Evolutionary conservation across 192 early-diverging fungal species (phyloP).

Genomic region (Coemansia sp.): DNA sequence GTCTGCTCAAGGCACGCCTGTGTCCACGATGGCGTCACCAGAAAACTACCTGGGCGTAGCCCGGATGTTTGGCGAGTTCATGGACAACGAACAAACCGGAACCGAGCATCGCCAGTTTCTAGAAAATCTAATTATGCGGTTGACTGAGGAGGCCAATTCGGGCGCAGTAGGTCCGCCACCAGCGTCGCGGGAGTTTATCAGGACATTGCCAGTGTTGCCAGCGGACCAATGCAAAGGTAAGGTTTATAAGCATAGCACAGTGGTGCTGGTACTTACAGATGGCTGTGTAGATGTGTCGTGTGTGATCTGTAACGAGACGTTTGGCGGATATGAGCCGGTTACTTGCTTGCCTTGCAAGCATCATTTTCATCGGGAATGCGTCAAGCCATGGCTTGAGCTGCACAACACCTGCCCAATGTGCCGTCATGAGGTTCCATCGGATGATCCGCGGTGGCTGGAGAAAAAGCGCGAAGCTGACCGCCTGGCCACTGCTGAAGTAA

Average conservation of each 20-base stretch:
- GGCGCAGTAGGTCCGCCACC: constrained; percentile 41
- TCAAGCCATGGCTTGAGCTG: constrained; percentile 51
- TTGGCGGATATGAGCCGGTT: constrained; percentile 6
- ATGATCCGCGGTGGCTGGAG: constrained; percentile 50
- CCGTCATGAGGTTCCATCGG: constrained; percentile 44
- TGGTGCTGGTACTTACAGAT: background rate
- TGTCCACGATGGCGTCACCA: constrained; percentile 31
- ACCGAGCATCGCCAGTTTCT: constrained; percentile 46
- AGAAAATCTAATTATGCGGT: constrained; percentile 40
- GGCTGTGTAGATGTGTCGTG: constrained; percentile 12
- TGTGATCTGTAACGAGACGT: constrained; percentile 31
- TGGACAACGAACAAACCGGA: constrained; percentile 16
- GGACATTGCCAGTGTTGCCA: constrained; percentile 18
- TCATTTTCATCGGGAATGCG: constrained; percentile 34
- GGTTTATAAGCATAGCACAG: background rate
- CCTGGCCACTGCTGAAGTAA: constrained; percentile 19
- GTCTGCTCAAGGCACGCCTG: constrained; percentile 39
- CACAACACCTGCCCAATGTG: constrained; percentile 56
- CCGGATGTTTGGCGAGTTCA: constrained; percentile 40
- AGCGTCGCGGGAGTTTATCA: constrained; percentile 48
- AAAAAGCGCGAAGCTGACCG: constrained; percentile 38
- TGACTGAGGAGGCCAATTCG: constrained; percentile 42
- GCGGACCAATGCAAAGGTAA: constrained; percentile 23
- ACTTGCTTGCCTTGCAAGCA: constrained; percentile 44
- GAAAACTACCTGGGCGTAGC: constrained; percentile 43